Conservation (phyloP, 257 asterid genomes). For the Penstemon barbatus region DNA sequence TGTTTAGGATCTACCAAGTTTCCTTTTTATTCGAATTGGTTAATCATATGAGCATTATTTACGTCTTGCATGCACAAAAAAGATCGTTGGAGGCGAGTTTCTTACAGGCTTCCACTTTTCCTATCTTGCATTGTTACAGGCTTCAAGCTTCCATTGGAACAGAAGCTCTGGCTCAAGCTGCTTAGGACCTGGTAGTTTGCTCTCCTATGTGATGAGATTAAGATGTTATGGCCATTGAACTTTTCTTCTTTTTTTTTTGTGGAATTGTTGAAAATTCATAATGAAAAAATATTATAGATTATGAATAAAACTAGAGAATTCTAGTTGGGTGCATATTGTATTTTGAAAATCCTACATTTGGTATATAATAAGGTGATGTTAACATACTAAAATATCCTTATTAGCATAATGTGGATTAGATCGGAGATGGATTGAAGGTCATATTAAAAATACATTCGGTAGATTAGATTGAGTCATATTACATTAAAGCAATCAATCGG, state of each 20-base stretch:
- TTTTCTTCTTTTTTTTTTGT: too few relatives aligned
- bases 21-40: not conserved
- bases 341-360: too few relatives aligned
- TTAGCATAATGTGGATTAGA: too few relatives aligned
- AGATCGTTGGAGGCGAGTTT: not conserved
- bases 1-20: not conserved
- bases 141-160: conserved; percentile 52
- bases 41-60: not conserved
- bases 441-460: too few relatives aligned
- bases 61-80: not conserved
- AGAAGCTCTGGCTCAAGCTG: conserved; percentile 57
- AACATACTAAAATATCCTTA: too few relatives aligned
- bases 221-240: not conserved
- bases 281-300: not conserved
- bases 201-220: conserved; percentile 2
- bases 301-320: not conserved
- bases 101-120: not conserved
- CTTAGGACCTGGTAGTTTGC: conserved; percentile 32
- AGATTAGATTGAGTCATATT: too few relatives aligned
- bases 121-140: conserved; percentile 41
- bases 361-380: too few relatives aligned
- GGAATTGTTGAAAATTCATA: not conserved
- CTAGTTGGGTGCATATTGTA: too few relatives aligned
- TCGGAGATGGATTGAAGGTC: too few relatives aligned
- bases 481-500: too few relatives aligned